Conservation (phyloP, 768 basidiomycete genomes). For the Lentinula lateritia region DNA sequence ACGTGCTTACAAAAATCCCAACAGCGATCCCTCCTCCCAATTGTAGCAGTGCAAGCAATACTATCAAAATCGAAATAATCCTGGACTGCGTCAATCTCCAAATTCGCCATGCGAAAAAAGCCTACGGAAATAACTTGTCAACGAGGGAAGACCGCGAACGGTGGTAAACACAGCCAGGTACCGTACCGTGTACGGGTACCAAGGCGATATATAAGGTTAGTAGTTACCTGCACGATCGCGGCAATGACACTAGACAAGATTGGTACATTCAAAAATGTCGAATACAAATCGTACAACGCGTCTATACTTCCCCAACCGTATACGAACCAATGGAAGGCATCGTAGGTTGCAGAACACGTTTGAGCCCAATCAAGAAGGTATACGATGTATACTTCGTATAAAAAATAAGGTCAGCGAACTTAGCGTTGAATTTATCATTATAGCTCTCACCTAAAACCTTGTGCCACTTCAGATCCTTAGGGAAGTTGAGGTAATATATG, state of each 20-base stretch:
- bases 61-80: constrained; percentile 2
- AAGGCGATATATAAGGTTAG: too few relatives aligned
- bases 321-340: constrained; percentile 16
- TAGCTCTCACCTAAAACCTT: constrained; percentile 9
- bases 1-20: constrained; percentile 6
- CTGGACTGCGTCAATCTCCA: constrained; percentile 9
- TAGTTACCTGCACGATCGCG: constrained; percentile 13
- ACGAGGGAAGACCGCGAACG: too few relatives aligned
- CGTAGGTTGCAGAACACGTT: constrained; percentile 15
- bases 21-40: constrained; percentile 9
- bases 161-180: too few relatives aligned
- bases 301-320: constrained; percentile 13
- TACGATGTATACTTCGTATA: constrained; percentile 10
- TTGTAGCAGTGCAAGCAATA: constrained; percentile 11
- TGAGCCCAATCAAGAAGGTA: constrained; percentile 16
- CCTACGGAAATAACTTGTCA: not conserved
- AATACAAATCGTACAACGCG: constrained; percentile 7
- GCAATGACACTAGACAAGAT: constrained; percentile 12
- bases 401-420: not conserved
- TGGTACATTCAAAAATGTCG: constrained; percentile 13
- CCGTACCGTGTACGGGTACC: too few relatives aligned
- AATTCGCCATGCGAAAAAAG: constrained; percentile 17
- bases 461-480: constrained; percentile 10
- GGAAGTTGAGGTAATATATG: constrained; percentile 13
- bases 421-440: not conserved